A percentile compares a stretch with the other conserved stretches of the same genome.
phyloP scores from a whole-genome alignment of 768 basidiomycete genomes.

The Termitomyces sp. region DNA sequence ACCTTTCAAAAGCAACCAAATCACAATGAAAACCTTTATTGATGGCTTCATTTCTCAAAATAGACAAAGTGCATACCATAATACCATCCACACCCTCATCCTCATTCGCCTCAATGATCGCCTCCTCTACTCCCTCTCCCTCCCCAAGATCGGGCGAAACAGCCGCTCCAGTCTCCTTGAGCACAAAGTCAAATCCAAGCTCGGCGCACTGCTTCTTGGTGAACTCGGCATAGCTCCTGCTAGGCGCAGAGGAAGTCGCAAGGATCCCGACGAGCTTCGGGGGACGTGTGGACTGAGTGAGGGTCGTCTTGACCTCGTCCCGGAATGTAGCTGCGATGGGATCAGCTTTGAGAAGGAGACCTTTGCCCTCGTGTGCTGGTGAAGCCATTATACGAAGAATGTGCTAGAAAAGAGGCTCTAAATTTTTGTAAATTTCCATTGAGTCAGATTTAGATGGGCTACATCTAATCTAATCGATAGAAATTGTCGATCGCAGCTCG shows the following conservation, averaged over 20 bases:
- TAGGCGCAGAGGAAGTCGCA: conserved; percentile 78
- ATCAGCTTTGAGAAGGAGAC: conserved; percentile 78
- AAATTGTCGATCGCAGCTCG: neutral
- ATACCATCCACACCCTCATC: conserved; percentile 86
- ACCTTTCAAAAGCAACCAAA: conserved; percentile 47
- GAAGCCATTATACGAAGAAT: conserved; percentile 17
- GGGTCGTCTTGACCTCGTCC: conserved; percentile 58
- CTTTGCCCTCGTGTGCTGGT: conserved; percentile 47
- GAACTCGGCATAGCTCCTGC: conserved; percentile 84
- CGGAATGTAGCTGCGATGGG: conserved; percentile 69
- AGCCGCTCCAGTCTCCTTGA: conserved; percentile 70
- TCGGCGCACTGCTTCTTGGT: conserved; percentile 88
- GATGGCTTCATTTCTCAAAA: neutral
- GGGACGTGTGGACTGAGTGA: conserved; percentile 33
- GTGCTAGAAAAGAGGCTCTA: conserved; percentile 1
- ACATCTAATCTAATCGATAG: conserved; percentile 13
- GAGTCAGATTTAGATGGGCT: neutral
- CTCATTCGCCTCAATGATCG: conserved; percentile 93
- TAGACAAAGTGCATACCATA: conserved; percentile 62
- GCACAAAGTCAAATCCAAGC: conserved; percentile 83
- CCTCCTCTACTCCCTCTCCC: conserved; percentile 93
- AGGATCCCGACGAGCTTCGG: conserved; percentile 92
- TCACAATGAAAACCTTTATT: conserved; percentile 7
- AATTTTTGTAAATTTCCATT: conserved; percentile 10
- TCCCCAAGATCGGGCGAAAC: conserved; percentile 56